Conservation (phyloP, 116 monocot species). For the Phalaenopsis hybrid region DNA sequence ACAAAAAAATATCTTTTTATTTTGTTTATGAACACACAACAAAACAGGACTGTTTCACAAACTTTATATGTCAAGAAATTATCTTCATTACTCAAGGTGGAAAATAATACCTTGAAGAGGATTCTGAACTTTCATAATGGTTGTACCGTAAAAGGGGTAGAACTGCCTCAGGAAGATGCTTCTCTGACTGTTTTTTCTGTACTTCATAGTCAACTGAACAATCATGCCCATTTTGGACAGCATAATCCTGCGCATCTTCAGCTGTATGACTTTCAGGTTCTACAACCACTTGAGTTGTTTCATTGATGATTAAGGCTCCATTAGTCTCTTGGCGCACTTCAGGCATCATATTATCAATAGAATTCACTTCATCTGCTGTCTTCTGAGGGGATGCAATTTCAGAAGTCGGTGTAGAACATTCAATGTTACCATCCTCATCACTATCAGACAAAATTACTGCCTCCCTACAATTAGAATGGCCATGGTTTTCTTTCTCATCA, state of each 20-base stretch:
- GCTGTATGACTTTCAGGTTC: slow-evolving; percentile 11
- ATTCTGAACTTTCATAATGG: slow-evolving; percentile 56
- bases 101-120: slow-evolving; percentile 53
- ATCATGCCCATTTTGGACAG: slow-evolving; percentile 15
- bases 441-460: slow-evolving; percentile 10
- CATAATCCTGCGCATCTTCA: slow-evolving; percentile 13
- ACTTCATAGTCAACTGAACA: slow-evolving; percentile 13
- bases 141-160: slow-evolving; percentile 53
- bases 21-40: neutral
- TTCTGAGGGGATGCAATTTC: slow-evolving; percentile 17
- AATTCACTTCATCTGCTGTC: slow-evolving; percentile 11
- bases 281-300: slow-evolving; percentile 14
- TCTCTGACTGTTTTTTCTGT: slow-evolving; percentile 27
- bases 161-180: slow-evolving; percentile 39
- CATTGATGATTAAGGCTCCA: slow-evolving; percentile 9
- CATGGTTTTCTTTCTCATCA: slow-evolving; percentile 23
- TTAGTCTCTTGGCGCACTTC: slow-evolving; percentile 17
- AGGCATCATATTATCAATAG: slow-evolving; percentile 11
- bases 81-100: neutral
- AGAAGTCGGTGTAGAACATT: slow-evolving; percentile 6
- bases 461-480: slow-evolving; percentile 14
- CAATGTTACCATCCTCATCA: slow-evolving; percentile 6
- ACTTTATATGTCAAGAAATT: neutral
- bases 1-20: neutral
- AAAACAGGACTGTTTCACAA: neutral